Evolutionary conservation across 305 asterid species (phyloP), one percentile per base, ranked within the genome.

Genomic region (Fraxinus velutina): DNA sequence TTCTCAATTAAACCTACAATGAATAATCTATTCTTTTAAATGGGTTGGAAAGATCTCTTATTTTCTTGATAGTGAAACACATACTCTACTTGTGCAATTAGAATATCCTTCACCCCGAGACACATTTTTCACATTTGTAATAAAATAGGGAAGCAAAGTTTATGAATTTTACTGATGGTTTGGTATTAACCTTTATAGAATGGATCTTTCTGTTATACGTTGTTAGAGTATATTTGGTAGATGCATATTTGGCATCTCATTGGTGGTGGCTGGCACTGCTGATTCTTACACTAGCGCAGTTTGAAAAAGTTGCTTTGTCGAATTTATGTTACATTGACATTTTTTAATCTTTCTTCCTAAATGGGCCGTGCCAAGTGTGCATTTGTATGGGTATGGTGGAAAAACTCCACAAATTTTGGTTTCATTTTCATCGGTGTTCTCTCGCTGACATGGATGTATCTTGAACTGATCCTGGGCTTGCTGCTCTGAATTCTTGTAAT

Each of bases 341-440:
- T 13, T 71, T 6, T 19, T 37, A 50, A 10, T 17, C 17, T 10
- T 1, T 64, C 13, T 60, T 12, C 27, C 75, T 8, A n/a, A 64
- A 50, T 17, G 76, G 71, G 78, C 29, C 9, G 13, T 30, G 24
- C 75, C 47, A 64, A 27, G 73, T 24, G 33, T 32, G 57, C 29
- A 78, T 60, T 73, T 39, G 76, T 21, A 24, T 27, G 22, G 6
- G 24, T 60, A 22, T 22, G 73, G 2, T 33, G 5, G 68, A 15
- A 36, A 34, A 75, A 9, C 73, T 64, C 6, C 5, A 17, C 13
- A 6, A 57, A 64, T 2, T 24, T 30, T 60, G 42, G 24, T 13
- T 70, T 47, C 50, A 68, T 68, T 39, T 85, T 34, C 73, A 62
- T 72, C 0, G 15, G 17, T 68, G 27, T 78, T 74, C 75, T 34